Conservation (phyloP, 495 filamentous ascomycete genomes). For the Opeltia flavorubescens region DNA sequence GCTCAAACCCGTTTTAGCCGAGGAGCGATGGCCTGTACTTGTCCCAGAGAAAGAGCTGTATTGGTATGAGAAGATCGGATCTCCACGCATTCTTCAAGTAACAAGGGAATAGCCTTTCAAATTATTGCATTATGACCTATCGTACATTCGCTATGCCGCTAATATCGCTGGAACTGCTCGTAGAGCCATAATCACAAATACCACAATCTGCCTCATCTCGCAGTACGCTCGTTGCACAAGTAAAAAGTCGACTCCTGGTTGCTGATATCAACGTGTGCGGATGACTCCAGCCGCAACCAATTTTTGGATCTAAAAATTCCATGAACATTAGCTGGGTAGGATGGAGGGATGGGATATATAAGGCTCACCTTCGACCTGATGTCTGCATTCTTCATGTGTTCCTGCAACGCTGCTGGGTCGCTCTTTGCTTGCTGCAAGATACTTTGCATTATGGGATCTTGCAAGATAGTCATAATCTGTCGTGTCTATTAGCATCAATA, state of each 20-base stretch:
- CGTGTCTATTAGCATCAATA: conserved; percentile 6
- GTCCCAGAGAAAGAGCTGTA: no score
- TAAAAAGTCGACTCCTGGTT: no score
- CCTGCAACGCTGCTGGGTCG: conserved; percentile 78
- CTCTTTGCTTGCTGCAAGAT: conserved; percentile 93
- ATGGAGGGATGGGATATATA: not conserved
- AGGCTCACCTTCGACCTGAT: conserved; percentile 48
- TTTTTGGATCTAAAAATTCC: conserved; percentile 72
- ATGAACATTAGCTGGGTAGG: not conserved
- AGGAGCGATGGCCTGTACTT: no score
- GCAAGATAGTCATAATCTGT: conserved; percentile 78
- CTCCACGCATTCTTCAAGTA: no score
- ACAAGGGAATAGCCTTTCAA: no score
- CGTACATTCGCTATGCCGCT: conserved; percentile 5
- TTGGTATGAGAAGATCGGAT: no score
- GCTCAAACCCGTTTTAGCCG: no score
- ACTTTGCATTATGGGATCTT: conserved; percentile 93
- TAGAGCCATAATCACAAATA: not conserved
- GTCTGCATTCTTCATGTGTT: conserved; percentile 88
- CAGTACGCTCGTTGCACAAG: no score
- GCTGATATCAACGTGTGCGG: conserved; percentile 25
- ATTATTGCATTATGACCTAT: not conserved
- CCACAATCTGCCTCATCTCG: not conserved
- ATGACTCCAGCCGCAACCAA: conserved; percentile 88
- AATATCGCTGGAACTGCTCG: conserved; percentile 8